A percentile compares a stretch with the other conserved stretches of the same genome.
phyloP scores from a whole-genome alignment of 306 rosid species.

The Abrus pulchellus region DNA sequence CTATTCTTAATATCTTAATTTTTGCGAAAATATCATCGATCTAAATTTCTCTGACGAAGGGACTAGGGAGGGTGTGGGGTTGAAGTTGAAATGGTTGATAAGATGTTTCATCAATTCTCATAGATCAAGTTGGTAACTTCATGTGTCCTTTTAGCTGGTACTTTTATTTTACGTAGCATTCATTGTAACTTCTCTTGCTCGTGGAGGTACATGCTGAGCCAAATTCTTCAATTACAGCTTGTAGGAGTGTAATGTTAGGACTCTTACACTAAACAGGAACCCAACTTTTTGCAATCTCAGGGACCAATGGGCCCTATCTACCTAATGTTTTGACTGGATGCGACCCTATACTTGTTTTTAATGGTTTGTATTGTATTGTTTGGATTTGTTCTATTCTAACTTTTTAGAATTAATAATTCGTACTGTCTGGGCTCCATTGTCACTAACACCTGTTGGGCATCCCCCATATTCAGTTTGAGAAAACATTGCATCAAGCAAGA shows the following conservation, averaged over 20 bases:
- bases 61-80: too few species aligned
- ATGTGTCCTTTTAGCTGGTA: neutral
- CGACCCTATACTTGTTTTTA: constrained; percentile 26
- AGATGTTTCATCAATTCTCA: too few species aligned
- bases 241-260: constrained; percentile 8
- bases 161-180: neutral
- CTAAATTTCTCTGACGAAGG: too few species aligned
- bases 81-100: too few species aligned
- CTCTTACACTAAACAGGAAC: neutral
- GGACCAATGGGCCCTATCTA: constrained; percentile 23
- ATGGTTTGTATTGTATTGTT: constrained; percentile 6
- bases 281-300: neutral
- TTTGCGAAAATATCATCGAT: too few species aligned
- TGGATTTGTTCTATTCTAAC: constrained; percentile 32
- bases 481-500: constrained; percentile 23
- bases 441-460: constrained; percentile 17
- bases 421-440: constrained; percentile 19
- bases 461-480: neutral
- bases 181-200: too few species aligned
- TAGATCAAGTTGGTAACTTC: too few species aligned
- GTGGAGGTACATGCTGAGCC: too few species aligned
- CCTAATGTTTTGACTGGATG: constrained; percentile 23
- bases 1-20: too few species aligned
- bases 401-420: constrained; percentile 33
- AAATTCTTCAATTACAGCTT: neutral